phyloP scores from a whole-genome alignment of 805 yeast species.

The Cyberlindnera saturnus region DNA sequence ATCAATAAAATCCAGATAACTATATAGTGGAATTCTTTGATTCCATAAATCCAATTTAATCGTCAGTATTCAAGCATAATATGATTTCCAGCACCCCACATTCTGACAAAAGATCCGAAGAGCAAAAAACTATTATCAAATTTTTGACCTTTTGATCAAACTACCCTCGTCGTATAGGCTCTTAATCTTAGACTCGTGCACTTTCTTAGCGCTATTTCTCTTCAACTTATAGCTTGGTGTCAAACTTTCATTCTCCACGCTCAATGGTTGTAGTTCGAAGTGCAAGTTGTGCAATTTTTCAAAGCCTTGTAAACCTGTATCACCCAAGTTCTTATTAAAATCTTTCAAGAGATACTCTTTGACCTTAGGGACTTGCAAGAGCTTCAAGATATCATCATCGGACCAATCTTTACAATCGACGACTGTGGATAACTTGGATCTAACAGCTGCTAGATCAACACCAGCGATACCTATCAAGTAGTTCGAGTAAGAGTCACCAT shows the following conservation, averaged over 20 bases:
- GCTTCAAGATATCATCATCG: conserved; percentile 6
- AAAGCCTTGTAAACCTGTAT: conserved; percentile 37
- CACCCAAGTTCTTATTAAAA: conserved; percentile 5
- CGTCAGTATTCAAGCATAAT: too few species aligned
- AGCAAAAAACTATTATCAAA: background rate
- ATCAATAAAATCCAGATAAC: too few species aligned
- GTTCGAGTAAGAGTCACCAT: conserved; percentile 47
- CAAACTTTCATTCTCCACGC: conserved; percentile 48
- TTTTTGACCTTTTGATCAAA: conserved; percentile 10
- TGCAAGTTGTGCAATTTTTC: conserved; percentile 53
- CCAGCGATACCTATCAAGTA: conserved; percentile 51
- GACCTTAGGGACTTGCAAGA: conserved; percentile 6
- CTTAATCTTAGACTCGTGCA: conserved; percentile 34
- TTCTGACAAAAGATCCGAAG: too few species aligned
- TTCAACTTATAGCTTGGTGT: conserved; percentile 63
- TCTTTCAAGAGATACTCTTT: conserved; percentile 4
- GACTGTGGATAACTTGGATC: background rate
- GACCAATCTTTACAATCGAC: conserved; percentile 3
- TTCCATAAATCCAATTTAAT: too few species aligned
- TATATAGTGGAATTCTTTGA: too few species aligned
- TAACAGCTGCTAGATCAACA: conserved; percentile 32
- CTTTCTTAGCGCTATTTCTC: conserved; percentile 41
- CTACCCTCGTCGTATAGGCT: conserved; percentile 44
- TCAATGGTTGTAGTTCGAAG: conserved; percentile 53
- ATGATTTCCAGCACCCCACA: too few species aligned